Conservation (phyloP, 2,329 filamentous ascomycete genomes). For the Cladosporium cucumerinum region DNA sequence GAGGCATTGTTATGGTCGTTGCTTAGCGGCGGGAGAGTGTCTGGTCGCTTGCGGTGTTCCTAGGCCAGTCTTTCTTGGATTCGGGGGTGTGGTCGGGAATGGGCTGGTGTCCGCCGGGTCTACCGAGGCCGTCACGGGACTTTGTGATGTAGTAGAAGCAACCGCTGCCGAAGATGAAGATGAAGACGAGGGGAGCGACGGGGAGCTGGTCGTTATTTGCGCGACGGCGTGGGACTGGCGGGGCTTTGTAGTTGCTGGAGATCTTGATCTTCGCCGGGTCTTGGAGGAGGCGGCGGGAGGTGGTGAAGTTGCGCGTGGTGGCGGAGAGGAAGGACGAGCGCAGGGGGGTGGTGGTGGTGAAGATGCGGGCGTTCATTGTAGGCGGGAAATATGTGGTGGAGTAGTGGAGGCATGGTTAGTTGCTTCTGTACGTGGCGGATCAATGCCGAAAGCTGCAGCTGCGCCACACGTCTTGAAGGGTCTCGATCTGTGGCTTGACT, state of each 20-base stretch:
- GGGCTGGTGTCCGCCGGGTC: slow-evolving; percentile 22
- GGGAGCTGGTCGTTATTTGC: slow-evolving; percentile 37
- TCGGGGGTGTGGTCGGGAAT: slow-evolving; percentile 30
- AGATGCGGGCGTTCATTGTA: neutral
- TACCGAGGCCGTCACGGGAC: slow-evolving; percentile 39
- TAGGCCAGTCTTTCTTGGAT: slow-evolving; percentile 30
- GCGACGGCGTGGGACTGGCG: slow-evolving; percentile 11
- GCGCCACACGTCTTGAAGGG: neutral
- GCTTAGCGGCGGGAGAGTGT: slow-evolving; percentile 16
- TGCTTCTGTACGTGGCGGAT: slow-evolving; percentile 4
- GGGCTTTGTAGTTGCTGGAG: slow-evolving; percentile 14
- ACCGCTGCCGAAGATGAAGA: slow-evolving; percentile 45
- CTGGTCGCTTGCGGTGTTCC: slow-evolving; percentile 19
- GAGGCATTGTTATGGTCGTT: slow-evolving; percentile 30
- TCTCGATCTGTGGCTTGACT: neutral
- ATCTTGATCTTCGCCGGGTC: slow-evolving; percentile 15
- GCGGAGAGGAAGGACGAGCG: neutral
- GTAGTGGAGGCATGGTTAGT: neutral
- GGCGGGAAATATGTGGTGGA: neutral
- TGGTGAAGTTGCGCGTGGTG: slow-evolving; percentile 9
- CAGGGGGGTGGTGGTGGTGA: slow-evolving; percentile 7
- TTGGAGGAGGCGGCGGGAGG: slow-evolving; percentile 4
- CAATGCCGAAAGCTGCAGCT: neutral
- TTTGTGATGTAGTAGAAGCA: slow-evolving; percentile 48
- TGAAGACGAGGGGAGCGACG: slow-evolving; percentile 45